Evolutionary conservation across 345 rosid species (phyloP).

Genomic region (Barbarea vulgaris): DNA sequence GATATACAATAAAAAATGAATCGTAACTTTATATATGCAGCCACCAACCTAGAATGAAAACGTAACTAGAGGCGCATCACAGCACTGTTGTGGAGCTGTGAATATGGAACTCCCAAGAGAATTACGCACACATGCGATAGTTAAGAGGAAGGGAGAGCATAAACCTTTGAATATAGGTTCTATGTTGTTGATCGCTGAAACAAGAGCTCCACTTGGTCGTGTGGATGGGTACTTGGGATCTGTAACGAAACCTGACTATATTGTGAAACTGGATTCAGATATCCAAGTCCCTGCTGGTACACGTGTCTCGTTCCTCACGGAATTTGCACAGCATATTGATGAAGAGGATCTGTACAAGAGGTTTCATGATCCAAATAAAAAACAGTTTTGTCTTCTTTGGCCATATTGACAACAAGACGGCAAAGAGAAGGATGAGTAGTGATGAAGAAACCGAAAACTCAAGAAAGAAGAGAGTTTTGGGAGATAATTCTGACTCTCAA

Average conservation of each 20-base stretch:
- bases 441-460: too few relatives aligned
- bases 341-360: not conserved
- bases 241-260: slow-evolving; percentile 63
- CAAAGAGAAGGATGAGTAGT: too few relatives aligned
- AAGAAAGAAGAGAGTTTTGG: too few relatives aligned
- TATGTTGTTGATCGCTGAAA: slow-evolving; percentile 61
- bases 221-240: slow-evolving; percentile 76
- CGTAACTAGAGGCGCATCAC: not conserved
- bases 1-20: not conserved
- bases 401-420: too few relatives aligned
- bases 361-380: not conserved
- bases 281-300: slow-evolving; percentile 14
- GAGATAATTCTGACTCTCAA: too few relatives aligned
- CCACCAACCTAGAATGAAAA: not conserved
- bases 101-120: not conserved
- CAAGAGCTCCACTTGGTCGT: slow-evolving; percentile 56
- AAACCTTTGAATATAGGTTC: slow-evolving; percentile 72
- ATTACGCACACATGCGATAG: not conserved
- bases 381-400: not conserved
- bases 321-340: not conserved
- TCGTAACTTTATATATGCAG: not conserved
- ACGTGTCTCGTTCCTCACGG: not conserved
- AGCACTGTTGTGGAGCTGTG: not conserved
- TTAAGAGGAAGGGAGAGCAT: slow-evolving; percentile 64
- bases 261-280: slow-evolving; percentile 68